Conservation (phyloP, 768 basidiomycete species). For the Pulveroboletus sp. region DNA sequence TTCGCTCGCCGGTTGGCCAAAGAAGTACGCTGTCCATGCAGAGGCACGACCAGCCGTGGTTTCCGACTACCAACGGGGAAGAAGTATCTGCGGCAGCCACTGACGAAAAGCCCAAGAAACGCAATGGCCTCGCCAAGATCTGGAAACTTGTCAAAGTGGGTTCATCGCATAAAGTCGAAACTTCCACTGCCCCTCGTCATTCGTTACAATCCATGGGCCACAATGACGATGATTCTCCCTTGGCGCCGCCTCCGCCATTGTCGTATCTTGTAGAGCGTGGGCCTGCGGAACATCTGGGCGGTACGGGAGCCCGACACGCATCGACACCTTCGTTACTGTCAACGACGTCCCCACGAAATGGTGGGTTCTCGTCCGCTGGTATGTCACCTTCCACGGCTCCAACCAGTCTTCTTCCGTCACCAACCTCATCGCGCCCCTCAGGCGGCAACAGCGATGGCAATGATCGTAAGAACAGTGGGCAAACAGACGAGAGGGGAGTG, state of each 20-base stretch:
- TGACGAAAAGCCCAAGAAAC: conserved; percentile 60
- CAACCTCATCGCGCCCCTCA: conserved; percentile 65
- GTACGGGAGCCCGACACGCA: conserved; percentile 46
- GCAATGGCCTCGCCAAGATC: conserved; percentile 71
- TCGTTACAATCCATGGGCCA: conserved; percentile 37
- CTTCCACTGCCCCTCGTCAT: conserved; percentile 25
- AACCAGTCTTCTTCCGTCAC: conserved; percentile 71
- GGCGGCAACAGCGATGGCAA: conserved; percentile 52
- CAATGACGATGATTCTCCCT: conserved; percentile 65
- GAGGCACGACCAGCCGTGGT: conserved; percentile 54
- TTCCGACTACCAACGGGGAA: conserved; percentile 35
- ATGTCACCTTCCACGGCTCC: conserved; percentile 73
- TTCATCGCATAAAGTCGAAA: conserved; percentile 39
- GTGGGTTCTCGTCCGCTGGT: conserved; percentile 49
- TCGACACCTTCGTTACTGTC: conserved; percentile 70
- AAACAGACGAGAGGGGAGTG: conserved; percentile 42
- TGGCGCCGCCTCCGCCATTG: conserved; percentile 87
- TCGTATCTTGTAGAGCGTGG: conserved; percentile 73
- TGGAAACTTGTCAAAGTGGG: conserved; percentile 72
- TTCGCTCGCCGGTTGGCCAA: conserved; percentile 33
- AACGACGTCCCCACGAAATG: conserved; percentile 50
- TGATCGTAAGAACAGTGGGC: conserved; percentile 37
- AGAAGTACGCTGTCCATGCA: conserved; percentile 30
- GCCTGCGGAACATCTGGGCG: conserved; percentile 47
- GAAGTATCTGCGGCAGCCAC: conserved; percentile 17